Conservation (phyloP, 2,329 filamentous ascomycete species). For the Zymoseptoria pseudotritici region DNA sequence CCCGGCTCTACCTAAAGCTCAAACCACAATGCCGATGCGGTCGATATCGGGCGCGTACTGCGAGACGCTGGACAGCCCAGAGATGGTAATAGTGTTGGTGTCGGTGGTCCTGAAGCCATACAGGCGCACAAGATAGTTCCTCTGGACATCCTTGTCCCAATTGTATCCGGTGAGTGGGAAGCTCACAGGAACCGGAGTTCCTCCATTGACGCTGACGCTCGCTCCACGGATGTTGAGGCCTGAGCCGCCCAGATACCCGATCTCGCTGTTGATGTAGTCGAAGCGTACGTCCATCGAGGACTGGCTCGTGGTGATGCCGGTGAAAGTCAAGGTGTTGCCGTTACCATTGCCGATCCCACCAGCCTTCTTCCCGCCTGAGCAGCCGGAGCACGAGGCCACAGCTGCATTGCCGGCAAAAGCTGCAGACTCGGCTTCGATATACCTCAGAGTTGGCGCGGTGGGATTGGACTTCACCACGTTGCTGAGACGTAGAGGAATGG, state of each 20-base stretch:
- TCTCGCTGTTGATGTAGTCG: slow-evolving; percentile 37
- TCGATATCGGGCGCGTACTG: slow-evolving; percentile 25
- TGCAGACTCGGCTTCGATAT: slow-evolving; percentile 29
- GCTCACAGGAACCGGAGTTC: slow-evolving; percentile 27
- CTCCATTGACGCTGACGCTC: slow-evolving; percentile 34
- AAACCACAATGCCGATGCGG: slow-evolving; percentile 13
- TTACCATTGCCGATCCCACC: slow-evolving; percentile 23
- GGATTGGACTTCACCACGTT: slow-evolving; percentile 21
- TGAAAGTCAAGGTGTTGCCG: slow-evolving; percentile 24
- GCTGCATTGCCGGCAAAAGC: slow-evolving; percentile 27
- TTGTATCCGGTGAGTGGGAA: slow-evolving; percentile 36
- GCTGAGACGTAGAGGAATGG: slow-evolving; percentile 30
- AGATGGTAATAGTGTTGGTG: slow-evolving; percentile 22
- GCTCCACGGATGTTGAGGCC: slow-evolving; percentile 33
- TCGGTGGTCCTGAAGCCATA: slow-evolving; percentile 19
- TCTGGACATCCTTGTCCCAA: slow-evolving; percentile 30
- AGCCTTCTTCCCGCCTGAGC: slow-evolving; percentile 29
- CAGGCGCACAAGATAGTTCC: slow-evolving; percentile 20
- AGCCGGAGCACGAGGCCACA: slow-evolving; percentile 27
- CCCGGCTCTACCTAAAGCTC: not conserved
- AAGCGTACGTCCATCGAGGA: slow-evolving; percentile 29
- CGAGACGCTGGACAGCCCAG: slow-evolving; percentile 15
- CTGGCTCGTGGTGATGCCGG: slow-evolving; percentile 21
- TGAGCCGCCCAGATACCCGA: slow-evolving; percentile 27
- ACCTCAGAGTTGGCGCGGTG: slow-evolving; percentile 16